Conservation (phyloP, 1,284 basidiomycete genomes). For the Ganoderma sinense region DNA sequence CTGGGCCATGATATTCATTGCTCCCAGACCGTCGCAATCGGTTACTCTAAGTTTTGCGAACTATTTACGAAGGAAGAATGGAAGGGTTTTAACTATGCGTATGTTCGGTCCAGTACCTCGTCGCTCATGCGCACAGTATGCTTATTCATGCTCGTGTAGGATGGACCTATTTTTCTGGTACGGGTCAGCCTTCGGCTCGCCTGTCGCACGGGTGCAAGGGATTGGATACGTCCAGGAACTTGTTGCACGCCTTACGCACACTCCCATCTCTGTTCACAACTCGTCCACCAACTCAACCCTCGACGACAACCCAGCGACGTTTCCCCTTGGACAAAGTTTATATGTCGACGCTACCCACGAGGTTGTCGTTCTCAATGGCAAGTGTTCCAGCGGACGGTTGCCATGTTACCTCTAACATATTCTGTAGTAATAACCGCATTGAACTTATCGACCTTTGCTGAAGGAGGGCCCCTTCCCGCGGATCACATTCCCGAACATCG, state of each 20-base stretch:
- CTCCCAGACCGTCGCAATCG: slow-evolving; percentile 84
- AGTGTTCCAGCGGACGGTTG: slow-evolving; percentile 25
- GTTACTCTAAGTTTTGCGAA: slow-evolving; percentile 89
- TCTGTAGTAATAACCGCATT: slow-evolving; percentile 71
- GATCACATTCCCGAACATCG: slow-evolving; percentile 72
- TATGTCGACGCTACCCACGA: slow-evolving; percentile 91
- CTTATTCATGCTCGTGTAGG: slow-evolving; percentile 26
- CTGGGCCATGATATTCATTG: too few relatives aligned
- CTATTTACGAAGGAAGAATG: slow-evolving; percentile 92
- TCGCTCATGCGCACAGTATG: background rate
- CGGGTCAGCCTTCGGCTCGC: slow-evolving; percentile 82
- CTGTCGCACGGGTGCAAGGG: slow-evolving; percentile 81
- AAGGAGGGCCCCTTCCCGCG: slow-evolving; percentile 71
- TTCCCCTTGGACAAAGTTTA: slow-evolving; percentile 82
- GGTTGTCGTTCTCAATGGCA: slow-evolving; percentile 82
- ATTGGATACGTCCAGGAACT: slow-evolving; percentile 88
- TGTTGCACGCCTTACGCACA: slow-evolving; percentile 80
- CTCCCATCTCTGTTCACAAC: slow-evolving; percentile 72
- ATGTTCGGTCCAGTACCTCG: slow-evolving; percentile 37
- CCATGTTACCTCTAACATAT: background rate
- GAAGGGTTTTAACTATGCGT: slow-evolving; percentile 89
- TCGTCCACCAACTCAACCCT: slow-evolving; percentile 85
- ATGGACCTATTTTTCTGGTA: slow-evolving; percentile 57
- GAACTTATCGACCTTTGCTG: slow-evolving; percentile 76
- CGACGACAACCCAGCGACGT: slow-evolving; percentile 71